phyloP scores from a whole-genome alignment of 768 basidiomycete species.

The Leccinum aurantiacum region DNA sequence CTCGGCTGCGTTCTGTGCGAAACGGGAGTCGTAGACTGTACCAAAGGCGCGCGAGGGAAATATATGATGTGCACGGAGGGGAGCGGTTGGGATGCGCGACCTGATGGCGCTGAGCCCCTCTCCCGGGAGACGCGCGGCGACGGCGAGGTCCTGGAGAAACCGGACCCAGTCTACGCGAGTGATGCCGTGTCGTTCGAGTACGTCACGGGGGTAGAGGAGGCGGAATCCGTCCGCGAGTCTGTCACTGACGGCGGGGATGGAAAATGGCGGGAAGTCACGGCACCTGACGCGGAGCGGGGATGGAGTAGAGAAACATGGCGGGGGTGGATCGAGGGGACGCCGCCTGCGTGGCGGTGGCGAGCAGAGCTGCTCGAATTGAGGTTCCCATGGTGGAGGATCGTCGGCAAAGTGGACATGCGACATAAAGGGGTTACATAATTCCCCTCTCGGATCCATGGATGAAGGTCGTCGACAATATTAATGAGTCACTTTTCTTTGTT shows the following conservation, averaged over 20 bases:
- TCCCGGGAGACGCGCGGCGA: slow-evolving; percentile 29
- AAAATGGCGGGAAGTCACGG: slow-evolving; percentile 28
- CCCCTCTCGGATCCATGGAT: background rate
- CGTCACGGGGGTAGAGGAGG: slow-evolving; percentile 24
- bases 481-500: too few species aligned
- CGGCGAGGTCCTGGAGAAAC: slow-evolving; percentile 29
- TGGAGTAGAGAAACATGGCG: slow-evolving; percentile 28
- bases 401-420: background rate
- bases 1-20: slow-evolving; percentile 16
- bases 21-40: slow-evolving; percentile 20
- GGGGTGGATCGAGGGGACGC: slow-evolving; percentile 32
- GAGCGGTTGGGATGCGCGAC: slow-evolving; percentile 20
- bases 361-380: slow-evolving; percentile 27
- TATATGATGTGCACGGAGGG: slow-evolving; percentile 15
- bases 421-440: background rate
- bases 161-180: slow-evolving; percentile 28
- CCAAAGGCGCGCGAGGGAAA: slow-evolving; percentile 18
- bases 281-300: slow-evolving; percentile 31
- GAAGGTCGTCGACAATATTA: too few species aligned
- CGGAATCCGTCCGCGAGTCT: slow-evolving; percentile 27
- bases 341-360: slow-evolving; percentile 5
- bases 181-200: slow-evolving; percentile 33
- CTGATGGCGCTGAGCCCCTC: slow-evolving; percentile 24
- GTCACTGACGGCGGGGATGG: slow-evolving; percentile 23
- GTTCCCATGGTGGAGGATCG: slow-evolving; percentile 30